Evolutionary conservation across 2,329 filamentous ascomycete genomes (phyloP), one percentile per base, ranked within the genome.

Genomic region (Cytospora mali): DNA sequence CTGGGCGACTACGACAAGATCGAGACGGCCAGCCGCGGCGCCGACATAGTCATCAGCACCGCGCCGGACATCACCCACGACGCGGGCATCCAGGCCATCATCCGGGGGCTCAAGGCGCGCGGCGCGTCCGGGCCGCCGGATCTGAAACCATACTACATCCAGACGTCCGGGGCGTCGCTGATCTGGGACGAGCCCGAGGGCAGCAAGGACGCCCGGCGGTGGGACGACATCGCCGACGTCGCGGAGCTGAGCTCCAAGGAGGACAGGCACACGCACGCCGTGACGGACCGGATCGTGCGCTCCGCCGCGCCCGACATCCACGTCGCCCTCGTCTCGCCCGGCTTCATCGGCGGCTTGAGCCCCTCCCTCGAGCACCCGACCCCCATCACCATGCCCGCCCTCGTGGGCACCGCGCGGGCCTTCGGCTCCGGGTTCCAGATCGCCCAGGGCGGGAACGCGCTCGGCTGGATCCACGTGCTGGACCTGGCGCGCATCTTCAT

Each of bases 161-260:
- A 69, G 33, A 68, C 66, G 1, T 67, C 66, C 5, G 66, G 67
- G 11, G 66, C 65, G 2, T 67, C 60, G 7, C 62, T 68, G 27
- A 65, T 68, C 58, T 68, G 66, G 59, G 61, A 68, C 51, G 55
- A 66, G 53, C 57, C 62, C 0, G 53, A 61, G 13, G 67, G 67
- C 14, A 21, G 33, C 18, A 52, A 52, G 27, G 55, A 60, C 4
- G 63, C 62, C 3, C 48, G 56, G 7, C 55, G 61, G 29, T 69
- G 67, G 67, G 67, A 69, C 58, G 67, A 69, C 58, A 53, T 69
- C 10, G 55, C 31, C 4, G 65, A 69, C 50, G 50, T 66, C 11
- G 27, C 50, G 46, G 63, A 66, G 14, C 58, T 68, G 49, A 55
- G 25, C 51, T 35, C 53, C 18, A 62, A 62, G 55, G 61, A 55